These are phyloP conservation scores for Lachnellula occidentalis DNA, from an alignment of 2,329 filamentous ascomycete genomes.

Conservation along the genomic window DNA sequence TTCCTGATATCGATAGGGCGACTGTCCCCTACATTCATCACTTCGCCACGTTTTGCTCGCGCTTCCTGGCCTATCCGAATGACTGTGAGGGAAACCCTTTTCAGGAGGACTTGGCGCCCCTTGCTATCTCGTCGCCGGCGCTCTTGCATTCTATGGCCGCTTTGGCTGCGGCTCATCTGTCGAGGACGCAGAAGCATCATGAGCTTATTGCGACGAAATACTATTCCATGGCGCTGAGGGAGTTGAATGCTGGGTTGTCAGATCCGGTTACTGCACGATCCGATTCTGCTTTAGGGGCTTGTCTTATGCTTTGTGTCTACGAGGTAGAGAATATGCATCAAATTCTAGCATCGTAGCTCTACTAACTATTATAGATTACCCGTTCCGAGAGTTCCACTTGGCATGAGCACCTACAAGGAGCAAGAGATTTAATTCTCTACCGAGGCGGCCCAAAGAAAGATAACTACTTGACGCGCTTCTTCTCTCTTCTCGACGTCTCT, in stretches of 20 bases:
- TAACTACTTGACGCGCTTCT: slow-evolving; percentile 28
- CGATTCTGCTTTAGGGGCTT: slow-evolving; percentile 27
- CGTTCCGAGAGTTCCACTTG: slow-evolving; percentile 26
- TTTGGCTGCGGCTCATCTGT: slow-evolving; percentile 27
- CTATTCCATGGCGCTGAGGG: slow-evolving; percentile 26
- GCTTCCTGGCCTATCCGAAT: slow-evolving; percentile 28
- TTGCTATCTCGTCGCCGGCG: slow-evolving; percentile 24
- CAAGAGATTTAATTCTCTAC: slow-evolving; percentile 27
- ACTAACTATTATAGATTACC: slow-evolving; percentile 22
- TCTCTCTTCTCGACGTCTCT: slow-evolving; percentile 28
- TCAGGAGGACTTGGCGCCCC: slow-evolving; percentile 25
- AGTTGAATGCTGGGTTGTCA: slow-evolving; percentile 22
- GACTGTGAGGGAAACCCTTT: slow-evolving; percentile 30
- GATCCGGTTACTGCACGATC: slow-evolving; percentile 22
- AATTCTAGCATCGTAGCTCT: neutral
- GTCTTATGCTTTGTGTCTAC: slow-evolving; percentile 29
- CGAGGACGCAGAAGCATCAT: slow-evolving; percentile 24
- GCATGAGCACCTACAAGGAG: slow-evolving; percentile 28
- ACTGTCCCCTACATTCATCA: slow-evolving; percentile 30
- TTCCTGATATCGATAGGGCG: slow-evolving; percentile 23
- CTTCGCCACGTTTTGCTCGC: slow-evolving; percentile 28
- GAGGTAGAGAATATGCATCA: slow-evolving; percentile 18
- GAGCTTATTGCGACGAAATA: slow-evolving; percentile 22
- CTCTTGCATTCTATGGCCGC: slow-evolving; percentile 29
- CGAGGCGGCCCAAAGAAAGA: slow-evolving; percentile 25